A percentile compares a stretch with the other conserved stretches of the same genome.
Evolutionary conservation across 2,329 filamentous ascomycete species (phyloP).

Genomic region (Aspergillus sp.): DNA sequence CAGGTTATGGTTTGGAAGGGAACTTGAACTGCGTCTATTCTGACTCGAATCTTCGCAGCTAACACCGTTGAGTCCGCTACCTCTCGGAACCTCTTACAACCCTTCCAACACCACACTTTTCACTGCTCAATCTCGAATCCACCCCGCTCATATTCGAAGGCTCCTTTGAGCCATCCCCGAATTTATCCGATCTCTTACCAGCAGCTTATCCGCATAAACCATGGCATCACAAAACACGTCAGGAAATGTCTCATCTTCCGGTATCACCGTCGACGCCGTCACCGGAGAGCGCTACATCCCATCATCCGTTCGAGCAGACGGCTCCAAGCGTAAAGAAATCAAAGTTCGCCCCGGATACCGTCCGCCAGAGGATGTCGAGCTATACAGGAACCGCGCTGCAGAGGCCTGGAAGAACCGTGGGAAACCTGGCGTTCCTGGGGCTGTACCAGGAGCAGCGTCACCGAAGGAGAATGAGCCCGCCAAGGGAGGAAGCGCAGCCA

Average conservation of each 20-base stretch:
- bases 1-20: not conserved
- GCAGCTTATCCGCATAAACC: slow-evolving; percentile 34
- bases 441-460: slow-evolving; percentile 74
- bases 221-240: slow-evolving; percentile 57
- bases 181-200: slow-evolving; percentile 2
- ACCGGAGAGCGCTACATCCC: slow-evolving; percentile 89
- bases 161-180: not conserved
- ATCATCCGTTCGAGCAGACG: slow-evolving; percentile 82
- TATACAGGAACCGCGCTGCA: slow-evolving; percentile 92
- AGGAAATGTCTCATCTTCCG: slow-evolving; percentile 49
- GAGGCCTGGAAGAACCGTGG: slow-evolving; percentile 80
- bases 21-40: not conserved
- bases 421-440: slow-evolving; percentile 74
- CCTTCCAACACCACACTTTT: not conserved
- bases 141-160: not conserved
- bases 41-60: not conserved
- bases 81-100: not conserved
- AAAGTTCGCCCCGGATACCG: slow-evolving; percentile 91
- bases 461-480: slow-evolving; percentile 53
- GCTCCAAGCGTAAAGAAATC: slow-evolving; percentile 90
- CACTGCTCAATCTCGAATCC: not conserved
- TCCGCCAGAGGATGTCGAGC: slow-evolving; percentile 91
- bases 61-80: not conserved
- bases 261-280: slow-evolving; percentile 74
- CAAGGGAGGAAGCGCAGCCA: slow-evolving; percentile 57